A percentile compares a stretch with the other conserved stretches of the same genome.
phyloP scores from a whole-genome alignment of 768 basidiomycete genomes.

The Serendipita sp. region DNA sequence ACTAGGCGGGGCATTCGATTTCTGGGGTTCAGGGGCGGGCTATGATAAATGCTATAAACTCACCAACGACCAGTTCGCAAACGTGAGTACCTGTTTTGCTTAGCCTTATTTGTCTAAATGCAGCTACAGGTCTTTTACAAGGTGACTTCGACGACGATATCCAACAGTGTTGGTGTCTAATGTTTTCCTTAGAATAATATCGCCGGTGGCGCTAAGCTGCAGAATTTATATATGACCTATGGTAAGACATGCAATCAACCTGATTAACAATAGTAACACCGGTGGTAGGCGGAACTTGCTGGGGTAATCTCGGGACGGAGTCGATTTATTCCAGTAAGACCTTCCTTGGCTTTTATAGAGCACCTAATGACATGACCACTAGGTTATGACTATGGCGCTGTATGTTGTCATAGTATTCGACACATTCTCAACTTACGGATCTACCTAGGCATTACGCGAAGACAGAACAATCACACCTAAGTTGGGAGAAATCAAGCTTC shows the following conservation, averaged over 20 bases:
- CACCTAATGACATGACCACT: background rate
- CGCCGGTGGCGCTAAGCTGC: conserved; percentile 13
- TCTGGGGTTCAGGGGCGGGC: conserved; percentile 16
- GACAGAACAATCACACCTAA: conserved; percentile 16
- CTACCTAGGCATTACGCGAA: conserved; percentile 15
- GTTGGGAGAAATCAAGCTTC: conserved; percentile 20
- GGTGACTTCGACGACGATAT: background rate
- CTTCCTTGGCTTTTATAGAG: background rate
- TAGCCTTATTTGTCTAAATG: background rate
- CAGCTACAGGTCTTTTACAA: conserved; percentile 8
- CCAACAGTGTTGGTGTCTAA: background rate
- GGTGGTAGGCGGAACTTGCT: conserved; percentile 15
- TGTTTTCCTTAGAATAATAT: conserved; percentile 14
- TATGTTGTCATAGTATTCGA: conserved; percentile 10
- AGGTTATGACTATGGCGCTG: conserved; percentile 12
- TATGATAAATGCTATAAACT: conserved; percentile 17
- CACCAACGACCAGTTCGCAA: conserved; percentile 15
- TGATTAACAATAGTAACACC: background rate
- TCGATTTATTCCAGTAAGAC: conserved; percentile 15
- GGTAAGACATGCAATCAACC: background rate
- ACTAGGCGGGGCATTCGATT: conserved; percentile 14
- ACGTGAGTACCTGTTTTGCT: conserved; percentile 10
- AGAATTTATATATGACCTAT: conserved; percentile 16
- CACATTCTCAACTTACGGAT: conserved; percentile 12
- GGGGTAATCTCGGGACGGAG: conserved; percentile 17